Base-by-base conservation (phyloP, 2,329 filamentous ascomycete genomes). In the Cladosporium sp. region DNA sequence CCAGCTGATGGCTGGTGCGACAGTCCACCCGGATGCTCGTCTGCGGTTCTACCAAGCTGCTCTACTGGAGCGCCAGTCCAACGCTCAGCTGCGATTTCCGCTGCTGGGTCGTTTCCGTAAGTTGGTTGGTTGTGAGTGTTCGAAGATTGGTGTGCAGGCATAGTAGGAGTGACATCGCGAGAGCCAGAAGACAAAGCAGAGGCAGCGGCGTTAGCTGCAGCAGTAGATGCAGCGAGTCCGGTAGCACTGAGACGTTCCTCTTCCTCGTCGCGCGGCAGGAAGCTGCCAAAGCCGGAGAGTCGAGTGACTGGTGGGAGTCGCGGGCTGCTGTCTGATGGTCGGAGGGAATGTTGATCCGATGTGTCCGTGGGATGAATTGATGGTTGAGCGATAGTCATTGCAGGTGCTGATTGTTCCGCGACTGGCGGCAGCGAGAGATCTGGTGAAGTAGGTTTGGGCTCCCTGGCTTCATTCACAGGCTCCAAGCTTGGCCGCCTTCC, bases 261-360 rank as follows among this genome's bases (percentile, higher is more conserved):
- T 63, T 56, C 61, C 56, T 58, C 62, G 11, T 65, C 54, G 21
- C 56, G 62, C 13, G 56, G 56, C 25, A 74, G 70, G 63, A 79
- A 76, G 26, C 75, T 75, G 3, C 76, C 77, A 69, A 80, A 80
- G 14, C 76, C 77, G 58, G 80, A 81, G 34, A 82, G 69, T n/a
- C 78, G 74, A 58, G 76, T 78, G 25, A 82, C 72, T 65, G 79
- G 77, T 13, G 82, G 82, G 28, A 84, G 70, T 16, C 75, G 69
- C 36, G 74, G 73, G 54, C 71, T 73, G 21, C 51, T 53, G 25
- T 66, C 86, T 53, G 73, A 69, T 58, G 72, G 34, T 25, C 28
- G 58, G 23, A 21, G 16, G 25, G 48, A 23, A 25, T 49, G 21
- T 16, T n/a, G 13, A 21, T 36, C 23, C n/a, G n/a, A 18, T 26